A percentile compares a stretch with the other conserved stretches of the same genome.
phyloP scores from a whole-genome alignment of 768 basidiomycete genomes.

The Brasilioporus rufonigricans region DNA sequence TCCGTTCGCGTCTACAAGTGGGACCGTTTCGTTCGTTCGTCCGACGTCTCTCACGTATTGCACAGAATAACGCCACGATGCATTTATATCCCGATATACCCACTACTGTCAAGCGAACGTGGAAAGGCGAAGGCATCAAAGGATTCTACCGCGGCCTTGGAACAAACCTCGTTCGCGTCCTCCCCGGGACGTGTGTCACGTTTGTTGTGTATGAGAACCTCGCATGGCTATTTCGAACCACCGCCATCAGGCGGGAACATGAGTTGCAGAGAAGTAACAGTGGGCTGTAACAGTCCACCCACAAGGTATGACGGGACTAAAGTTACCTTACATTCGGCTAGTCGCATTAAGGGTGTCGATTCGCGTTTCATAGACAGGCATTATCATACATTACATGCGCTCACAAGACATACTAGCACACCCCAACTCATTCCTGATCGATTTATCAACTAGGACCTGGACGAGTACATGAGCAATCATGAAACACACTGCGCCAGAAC shows the following conservation, averaged over 20 bases:
- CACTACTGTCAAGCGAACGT: constrained; percentile 76
- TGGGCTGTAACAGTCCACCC: background rate
- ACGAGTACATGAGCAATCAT: constrained; percentile 7
- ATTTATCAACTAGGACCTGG: background rate
- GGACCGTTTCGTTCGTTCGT: constrained; percentile 9
- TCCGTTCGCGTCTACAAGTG: constrained; percentile 92
- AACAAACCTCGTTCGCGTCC: constrained; percentile 89
- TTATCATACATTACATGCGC: constrained; percentile 9
- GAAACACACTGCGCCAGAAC: background rate
- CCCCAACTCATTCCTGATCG: constrained; percentile 10
- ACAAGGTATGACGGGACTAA: background rate
- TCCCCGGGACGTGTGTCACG: constrained; percentile 96
- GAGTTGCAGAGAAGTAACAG: background rate
- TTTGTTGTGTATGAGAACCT: constrained; percentile 97
- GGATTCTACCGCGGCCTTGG: constrained; percentile 96
- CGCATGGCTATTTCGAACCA: constrained; percentile 74
- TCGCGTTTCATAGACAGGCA: constrained; percentile 2
- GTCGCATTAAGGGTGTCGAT: background rate
- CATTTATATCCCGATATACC: constrained; percentile 82
- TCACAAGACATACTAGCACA: background rate
- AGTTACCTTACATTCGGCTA: constrained; percentile 8
- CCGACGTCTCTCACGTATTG: background rate
- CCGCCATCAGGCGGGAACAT: constrained; percentile 53
- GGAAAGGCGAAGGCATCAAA: constrained; percentile 69
- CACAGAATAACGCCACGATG: constrained; percentile 62